These are phyloP conservation scores for Solidago caesia DNA, from an alignment of 129 eudicot genomes.

Conservation along the genomic window DNA sequence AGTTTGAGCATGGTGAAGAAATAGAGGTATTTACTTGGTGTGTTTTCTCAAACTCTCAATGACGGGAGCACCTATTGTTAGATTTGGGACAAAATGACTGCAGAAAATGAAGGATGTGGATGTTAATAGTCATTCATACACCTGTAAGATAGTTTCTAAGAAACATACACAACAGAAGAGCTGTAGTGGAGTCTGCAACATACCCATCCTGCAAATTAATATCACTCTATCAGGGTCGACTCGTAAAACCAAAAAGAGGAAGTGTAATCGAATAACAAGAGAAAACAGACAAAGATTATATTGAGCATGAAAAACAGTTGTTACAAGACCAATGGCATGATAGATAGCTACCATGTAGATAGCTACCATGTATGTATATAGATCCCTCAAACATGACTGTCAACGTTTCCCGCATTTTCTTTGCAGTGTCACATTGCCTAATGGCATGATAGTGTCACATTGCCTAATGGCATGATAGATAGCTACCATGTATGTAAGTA, in stretches of 20 bases:
- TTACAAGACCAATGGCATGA: not conserved
- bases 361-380: no score
- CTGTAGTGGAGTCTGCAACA: constrained; percentile 39
- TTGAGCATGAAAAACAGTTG: not conserved
- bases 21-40: constrained; percentile 50
- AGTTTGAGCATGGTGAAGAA: constrained; percentile 6
- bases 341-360: no score
- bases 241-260: not conserved
- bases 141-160: constrained; percentile 16
- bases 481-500: no score
- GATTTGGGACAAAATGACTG: constrained; percentile 98
- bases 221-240: constrained; percentile 16
- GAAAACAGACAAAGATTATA: not conserved
- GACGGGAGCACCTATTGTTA: constrained; percentile 95
- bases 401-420: no score
- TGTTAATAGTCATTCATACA: constrained; percentile 16
- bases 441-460: no score
- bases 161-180: not conserved
- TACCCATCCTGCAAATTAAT: constrained; percentile 94
- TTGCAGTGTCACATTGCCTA: no score
- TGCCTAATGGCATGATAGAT: no score
- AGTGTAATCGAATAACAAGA: not conserved
- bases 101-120: constrained; percentile 20
- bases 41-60: constrained; percentile 86
- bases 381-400: no score